Conservation (phyloP, 768 basidiomycete species). For the Termitomyces sp. region DNA sequence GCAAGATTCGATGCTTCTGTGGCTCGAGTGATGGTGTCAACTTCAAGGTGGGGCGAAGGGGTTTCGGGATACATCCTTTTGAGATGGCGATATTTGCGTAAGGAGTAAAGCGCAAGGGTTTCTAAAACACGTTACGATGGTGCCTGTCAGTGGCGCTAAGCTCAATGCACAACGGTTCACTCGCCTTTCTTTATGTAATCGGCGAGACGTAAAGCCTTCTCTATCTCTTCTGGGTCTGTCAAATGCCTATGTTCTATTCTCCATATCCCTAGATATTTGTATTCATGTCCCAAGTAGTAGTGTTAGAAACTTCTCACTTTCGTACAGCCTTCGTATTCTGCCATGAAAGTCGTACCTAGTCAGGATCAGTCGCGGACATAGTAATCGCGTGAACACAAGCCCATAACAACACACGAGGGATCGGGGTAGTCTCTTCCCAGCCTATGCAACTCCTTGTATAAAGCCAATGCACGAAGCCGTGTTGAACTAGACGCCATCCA, state of each 20-base stretch:
- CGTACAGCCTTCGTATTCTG: slow-evolving; percentile 63
- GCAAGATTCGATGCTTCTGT: slow-evolving; percentile 4
- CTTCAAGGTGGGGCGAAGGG: slow-evolving; percentile 9
- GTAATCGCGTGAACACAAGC: slow-evolving; percentile 9
- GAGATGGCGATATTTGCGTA: slow-evolving; percentile 79
- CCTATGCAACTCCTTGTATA: slow-evolving; percentile 81
- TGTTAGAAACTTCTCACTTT: slow-evolving; percentile 44
- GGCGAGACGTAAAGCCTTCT: slow-evolving; percentile 65
- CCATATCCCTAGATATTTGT: slow-evolving; percentile 1
- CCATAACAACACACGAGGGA: slow-evolving; percentile 50
- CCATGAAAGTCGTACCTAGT: slow-evolving; percentile 69
- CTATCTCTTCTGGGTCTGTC: slow-evolving; percentile 64
- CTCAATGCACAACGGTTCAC: slow-evolving; percentile 13
- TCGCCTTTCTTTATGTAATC: slow-evolving; percentile 85
- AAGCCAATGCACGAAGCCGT: slow-evolving; percentile 57
- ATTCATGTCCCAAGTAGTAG: background rate
- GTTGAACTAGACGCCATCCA: slow-evolving; percentile 45
- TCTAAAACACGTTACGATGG: slow-evolving; percentile 34
- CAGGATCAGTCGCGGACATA: slow-evolving; percentile 2
- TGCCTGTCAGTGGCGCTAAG: background rate
- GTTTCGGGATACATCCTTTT: slow-evolving; percentile 59
- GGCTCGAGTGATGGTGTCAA: slow-evolving; percentile 8
- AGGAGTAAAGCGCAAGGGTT: slow-evolving; percentile 74
- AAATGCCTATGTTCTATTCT: slow-evolving; percentile 59
- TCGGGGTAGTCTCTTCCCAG: slow-evolving; percentile 82